Conservation (phyloP, 2,329 filamentous ascomycete species). For the Aureobasidium sp. region DNA sequence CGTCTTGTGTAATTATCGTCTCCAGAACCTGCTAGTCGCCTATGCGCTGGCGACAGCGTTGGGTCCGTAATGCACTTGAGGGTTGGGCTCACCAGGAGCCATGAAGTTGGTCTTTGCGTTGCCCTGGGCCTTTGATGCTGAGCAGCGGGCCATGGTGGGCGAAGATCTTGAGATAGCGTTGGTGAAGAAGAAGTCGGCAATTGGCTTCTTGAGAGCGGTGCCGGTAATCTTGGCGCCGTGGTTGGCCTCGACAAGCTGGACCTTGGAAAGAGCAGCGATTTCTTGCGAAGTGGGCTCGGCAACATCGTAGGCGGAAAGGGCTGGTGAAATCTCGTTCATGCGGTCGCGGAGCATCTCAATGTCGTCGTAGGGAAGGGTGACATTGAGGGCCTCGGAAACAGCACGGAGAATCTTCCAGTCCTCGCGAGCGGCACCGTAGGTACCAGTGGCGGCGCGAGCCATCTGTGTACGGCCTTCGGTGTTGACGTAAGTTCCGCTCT, state of each 20-base stretch:
- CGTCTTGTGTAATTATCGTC: neutral
- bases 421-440: slow-evolving; percentile 83
- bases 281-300: slow-evolving; percentile 66
- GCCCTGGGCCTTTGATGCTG: slow-evolving; percentile 71
- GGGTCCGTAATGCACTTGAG: slow-evolving; percentile 22
- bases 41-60: slow-evolving; percentile 11
- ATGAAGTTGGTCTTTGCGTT: slow-evolving; percentile 46
- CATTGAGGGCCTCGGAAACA: slow-evolving; percentile 81
- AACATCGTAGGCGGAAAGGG: slow-evolving; percentile 82
- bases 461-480: slow-evolving; percentile 95
- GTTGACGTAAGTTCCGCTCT: slow-evolving; percentile 93
- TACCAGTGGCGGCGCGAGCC: slow-evolving; percentile 78
- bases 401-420: slow-evolving; percentile 99
- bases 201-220: slow-evolving; percentile 71
- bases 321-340: slow-evolving; percentile 91
- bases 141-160: slow-evolving; percentile 96
- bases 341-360: slow-evolving; percentile 82
- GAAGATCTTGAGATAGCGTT: slow-evolving; percentile 95
- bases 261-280: slow-evolving; percentile 71
- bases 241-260: slow-evolving; percentile 94
- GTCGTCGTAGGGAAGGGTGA: slow-evolving; percentile 86
- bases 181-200: slow-evolving; percentile 98
- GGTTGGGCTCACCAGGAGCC: slow-evolving; percentile 39
- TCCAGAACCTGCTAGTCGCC: neutral
- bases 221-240: slow-evolving; percentile 71